Evolutionary conservation across 1,284 basidiomycete genomes (phyloP).

Genomic region (Fomitopsis pinicola): DNA sequence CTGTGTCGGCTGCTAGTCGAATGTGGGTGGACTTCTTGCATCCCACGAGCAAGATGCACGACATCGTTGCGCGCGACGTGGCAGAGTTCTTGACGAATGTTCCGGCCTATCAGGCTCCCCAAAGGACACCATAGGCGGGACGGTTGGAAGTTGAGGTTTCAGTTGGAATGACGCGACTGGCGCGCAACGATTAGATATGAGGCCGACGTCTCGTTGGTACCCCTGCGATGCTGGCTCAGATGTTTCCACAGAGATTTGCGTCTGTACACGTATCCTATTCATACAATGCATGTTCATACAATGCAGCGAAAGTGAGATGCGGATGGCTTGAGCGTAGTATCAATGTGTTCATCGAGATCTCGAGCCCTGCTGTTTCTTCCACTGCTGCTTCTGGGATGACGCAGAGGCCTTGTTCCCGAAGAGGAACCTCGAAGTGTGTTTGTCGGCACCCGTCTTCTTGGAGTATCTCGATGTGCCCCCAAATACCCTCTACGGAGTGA

Average conservation of each 20-base stretch:
- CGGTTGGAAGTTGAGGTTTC: too few relatives aligned
- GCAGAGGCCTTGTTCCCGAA: slow-evolving; percentile 75
- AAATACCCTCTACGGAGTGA: slow-evolving; percentile 51
- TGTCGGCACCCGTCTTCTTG: slow-evolving; percentile 74
- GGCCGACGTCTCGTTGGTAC: background rate
- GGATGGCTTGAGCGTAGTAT: background rate
- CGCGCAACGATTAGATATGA: background rate
- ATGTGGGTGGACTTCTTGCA: slow-evolving; percentile 46
- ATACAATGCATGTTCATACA: background rate
- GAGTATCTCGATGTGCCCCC: slow-evolving; percentile 51
- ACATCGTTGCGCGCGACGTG: slow-evolving; percentile 23
- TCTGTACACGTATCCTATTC: background rate
- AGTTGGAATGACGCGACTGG: too few relatives aligned
- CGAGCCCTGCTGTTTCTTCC: slow-evolving; percentile 39
- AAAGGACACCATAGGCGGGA: background rate
- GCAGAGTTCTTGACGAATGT: slow-evolving; percentile 11
- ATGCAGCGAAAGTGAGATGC: background rate
- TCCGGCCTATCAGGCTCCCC: background rate
- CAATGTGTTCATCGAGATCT: background rate
- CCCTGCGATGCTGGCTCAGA: background rate
- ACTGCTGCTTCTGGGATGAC: slow-evolving; percentile 63
- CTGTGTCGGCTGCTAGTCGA: slow-evolving; percentile 25
- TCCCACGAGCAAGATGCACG: slow-evolving; percentile 24
- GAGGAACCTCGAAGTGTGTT: slow-evolving; percentile 71
- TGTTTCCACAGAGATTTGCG: too few relatives aligned